Percentiles rank a stretch among this genome's conserved stretches.
These are phyloP conservation scores for Fraxinus excelsior DNA, from an alignment of 257 asterid species.

Conservation along the genomic window DNA sequence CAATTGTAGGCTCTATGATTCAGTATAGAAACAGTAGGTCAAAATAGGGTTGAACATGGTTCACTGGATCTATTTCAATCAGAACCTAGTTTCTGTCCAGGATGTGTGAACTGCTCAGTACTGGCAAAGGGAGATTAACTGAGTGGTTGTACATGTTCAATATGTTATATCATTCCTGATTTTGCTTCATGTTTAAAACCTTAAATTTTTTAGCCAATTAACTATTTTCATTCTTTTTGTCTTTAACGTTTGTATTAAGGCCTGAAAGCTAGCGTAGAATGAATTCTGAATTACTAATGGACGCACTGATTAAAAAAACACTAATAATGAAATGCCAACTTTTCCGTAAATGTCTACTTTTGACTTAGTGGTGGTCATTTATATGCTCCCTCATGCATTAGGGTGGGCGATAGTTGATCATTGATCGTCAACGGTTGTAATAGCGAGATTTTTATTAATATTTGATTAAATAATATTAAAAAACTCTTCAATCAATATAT, in stretches of 20 bases:
- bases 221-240: background rate
- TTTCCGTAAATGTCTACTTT: too few relatives aligned
- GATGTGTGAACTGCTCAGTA: slow-evolving; percentile 23
- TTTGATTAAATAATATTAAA: too few relatives aligned
- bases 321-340: too few relatives aligned
- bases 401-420: too few relatives aligned
- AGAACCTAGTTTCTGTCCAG: slow-evolving; percentile 31
- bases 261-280: too few relatives aligned
- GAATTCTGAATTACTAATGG: too few relatives aligned
- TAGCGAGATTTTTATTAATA: too few relatives aligned
- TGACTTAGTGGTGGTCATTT: too few relatives aligned
- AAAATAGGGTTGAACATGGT: slow-evolving; percentile 20
- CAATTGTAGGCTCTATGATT: slow-evolving; percentile 27
- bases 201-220: background rate
- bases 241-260: background rate
- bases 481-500: too few relatives aligned
- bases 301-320: too few relatives aligned
- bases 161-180: background rate
- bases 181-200: background rate
- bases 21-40: slow-evolving; percentile 23
- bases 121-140: slow-evolving; percentile 17
- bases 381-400: too few relatives aligned
- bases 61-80: slow-evolving; percentile 29
- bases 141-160: slow-evolving; percentile 20
- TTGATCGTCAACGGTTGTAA: too few relatives aligned